phyloP scores from a whole-genome alignment of 192 early-diverging fungal species.

The Phlyctochytrium bullatum region DNA sequence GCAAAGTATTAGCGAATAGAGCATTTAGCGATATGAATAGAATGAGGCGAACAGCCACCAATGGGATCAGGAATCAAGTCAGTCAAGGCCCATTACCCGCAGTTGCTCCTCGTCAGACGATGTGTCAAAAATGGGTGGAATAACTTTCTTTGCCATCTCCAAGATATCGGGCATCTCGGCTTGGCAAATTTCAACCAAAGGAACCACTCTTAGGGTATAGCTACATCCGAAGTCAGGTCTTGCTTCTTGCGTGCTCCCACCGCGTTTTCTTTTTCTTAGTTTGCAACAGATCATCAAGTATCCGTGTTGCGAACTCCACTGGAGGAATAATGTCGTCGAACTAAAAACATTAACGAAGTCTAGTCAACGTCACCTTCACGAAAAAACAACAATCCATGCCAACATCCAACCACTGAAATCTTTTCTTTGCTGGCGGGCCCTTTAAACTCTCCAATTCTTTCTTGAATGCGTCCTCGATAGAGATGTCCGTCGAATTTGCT shows the following conservation, averaged over 20 bases:
- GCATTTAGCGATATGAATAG: too few relatives aligned
- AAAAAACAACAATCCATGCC: conserved; percentile 45
- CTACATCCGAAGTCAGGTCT: not conserved
- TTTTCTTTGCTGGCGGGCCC: conserved; percentile 5
- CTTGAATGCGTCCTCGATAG: conserved; percentile 30
- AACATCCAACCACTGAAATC: conserved; percentile 34
- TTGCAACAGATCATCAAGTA: conserved; percentile 33
- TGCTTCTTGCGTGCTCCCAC: not conserved
- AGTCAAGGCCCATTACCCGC: too few relatives aligned
- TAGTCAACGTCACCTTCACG: conserved; percentile 35
- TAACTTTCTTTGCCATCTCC: conserved; percentile 18
- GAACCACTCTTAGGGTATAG: conserved; percentile 23
- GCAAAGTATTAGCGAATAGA: not conserved
- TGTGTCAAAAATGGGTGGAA: too few relatives aligned
- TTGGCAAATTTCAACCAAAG: conserved; percentile 24
- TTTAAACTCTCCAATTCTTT: conserved; percentile 26
- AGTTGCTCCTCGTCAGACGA: too few relatives aligned
- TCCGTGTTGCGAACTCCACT: conserved; percentile 20
- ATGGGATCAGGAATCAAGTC: not conserved
- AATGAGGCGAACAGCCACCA: not conserved
- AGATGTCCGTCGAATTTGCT: conserved; percentile 12
- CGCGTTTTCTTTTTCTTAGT: conserved; percentile 33
- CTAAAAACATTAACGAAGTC: not conserved
- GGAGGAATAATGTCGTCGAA: conserved; percentile 31
- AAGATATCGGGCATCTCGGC: conserved; percentile 29